Percentiles rank a stretch among this genome's conserved stretches.
Conservation (phyloP, 78 protist genomes). For the slime mould (Dictyostelium discoideum) region DNA sequence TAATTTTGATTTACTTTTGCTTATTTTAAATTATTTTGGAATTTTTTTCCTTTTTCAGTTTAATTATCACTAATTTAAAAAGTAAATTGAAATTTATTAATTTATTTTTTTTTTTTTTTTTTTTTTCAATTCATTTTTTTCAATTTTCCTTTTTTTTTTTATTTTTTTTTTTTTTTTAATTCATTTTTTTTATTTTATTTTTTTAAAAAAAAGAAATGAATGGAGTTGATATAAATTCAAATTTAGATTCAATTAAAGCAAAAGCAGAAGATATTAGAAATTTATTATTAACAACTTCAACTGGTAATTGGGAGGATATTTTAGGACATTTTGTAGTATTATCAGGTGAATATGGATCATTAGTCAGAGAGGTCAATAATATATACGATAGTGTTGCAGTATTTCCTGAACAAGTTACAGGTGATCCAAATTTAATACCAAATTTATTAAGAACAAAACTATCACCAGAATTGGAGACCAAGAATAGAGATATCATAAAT, state of each 20-base stretch:
- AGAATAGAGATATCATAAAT: background rate
- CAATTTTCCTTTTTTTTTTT: background rate
- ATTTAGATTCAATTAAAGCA: conserved; percentile 55
- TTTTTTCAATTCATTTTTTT: background rate
- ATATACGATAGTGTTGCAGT: conserved; percentile 9
- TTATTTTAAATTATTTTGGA: no score
- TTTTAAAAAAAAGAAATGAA: background rate
- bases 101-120: no score
- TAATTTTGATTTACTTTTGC: no score
- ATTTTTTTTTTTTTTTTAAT: background rate
- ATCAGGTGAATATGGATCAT: conserved; percentile 64
- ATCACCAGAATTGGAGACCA: conserved; percentile 19
- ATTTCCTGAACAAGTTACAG: conserved; percentile 7
- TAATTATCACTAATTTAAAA: no score
- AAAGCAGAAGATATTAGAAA: conserved; percentile 63
- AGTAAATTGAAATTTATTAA: no score
- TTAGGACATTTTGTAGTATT: conserved; percentile 48
- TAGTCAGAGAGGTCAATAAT: conserved; percentile 4
- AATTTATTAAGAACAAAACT: conserved; percentile 51
- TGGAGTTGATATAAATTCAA: conserved; percentile 43
- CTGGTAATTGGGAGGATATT: conserved; percentile 60
- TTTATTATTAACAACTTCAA: conserved; percentile 39
- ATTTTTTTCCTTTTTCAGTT: no score
- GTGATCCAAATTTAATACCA: conserved; percentile 43
- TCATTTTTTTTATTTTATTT: background rate